A percentile compares a stretch with the other conserved stretches of the same genome.
Conservation (phyloP, 257 asterid species). For the Salvia rosmarinus region DNA sequence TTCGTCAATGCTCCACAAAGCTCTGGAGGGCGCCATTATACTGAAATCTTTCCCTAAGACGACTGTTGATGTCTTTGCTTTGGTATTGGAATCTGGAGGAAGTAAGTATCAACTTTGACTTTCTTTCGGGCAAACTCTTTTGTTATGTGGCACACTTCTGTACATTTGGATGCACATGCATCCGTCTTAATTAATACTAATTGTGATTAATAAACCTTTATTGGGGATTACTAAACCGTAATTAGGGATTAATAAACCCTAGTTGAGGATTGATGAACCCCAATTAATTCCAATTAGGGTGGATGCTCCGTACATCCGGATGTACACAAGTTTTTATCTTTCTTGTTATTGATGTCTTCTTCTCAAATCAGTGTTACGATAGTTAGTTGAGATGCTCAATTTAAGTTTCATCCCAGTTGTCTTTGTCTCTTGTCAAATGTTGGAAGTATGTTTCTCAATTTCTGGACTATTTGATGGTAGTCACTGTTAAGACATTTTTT, state of each 20-base stretch:
- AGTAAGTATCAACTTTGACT: conserved; percentile 54
- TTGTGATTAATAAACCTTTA: no score
- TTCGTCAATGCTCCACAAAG: conserved; percentile 88
- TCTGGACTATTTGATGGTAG: not conserved
- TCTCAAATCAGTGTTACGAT: not conserved
- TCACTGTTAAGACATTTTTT: not conserved
- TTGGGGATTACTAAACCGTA: no score
- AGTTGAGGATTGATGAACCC: no score
- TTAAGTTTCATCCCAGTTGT: not conserved
- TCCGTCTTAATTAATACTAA: no score
- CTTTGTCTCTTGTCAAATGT: not conserved
- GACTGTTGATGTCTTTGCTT: conserved; percentile 94
- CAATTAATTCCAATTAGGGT: no score
- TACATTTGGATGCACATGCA: no score
- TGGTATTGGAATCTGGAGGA: conserved; percentile 99
- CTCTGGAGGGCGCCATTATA: conserved; percentile 90
- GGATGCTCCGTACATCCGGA: no score
- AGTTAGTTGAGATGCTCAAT: not conserved
- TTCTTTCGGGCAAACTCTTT: conserved; percentile 1
- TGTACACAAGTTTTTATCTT: not conserved
- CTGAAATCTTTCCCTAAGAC: conserved; percentile 94
- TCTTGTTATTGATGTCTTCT: not conserved
- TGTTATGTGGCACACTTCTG: no score
- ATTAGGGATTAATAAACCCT: no score
- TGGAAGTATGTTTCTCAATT: not conserved